Evolutionary conservation across 2,329 filamentous ascomycete species (phyloP), one percentile per base, ranked within the genome.

Genomic region (Corinectria fuckeliana): DNA sequence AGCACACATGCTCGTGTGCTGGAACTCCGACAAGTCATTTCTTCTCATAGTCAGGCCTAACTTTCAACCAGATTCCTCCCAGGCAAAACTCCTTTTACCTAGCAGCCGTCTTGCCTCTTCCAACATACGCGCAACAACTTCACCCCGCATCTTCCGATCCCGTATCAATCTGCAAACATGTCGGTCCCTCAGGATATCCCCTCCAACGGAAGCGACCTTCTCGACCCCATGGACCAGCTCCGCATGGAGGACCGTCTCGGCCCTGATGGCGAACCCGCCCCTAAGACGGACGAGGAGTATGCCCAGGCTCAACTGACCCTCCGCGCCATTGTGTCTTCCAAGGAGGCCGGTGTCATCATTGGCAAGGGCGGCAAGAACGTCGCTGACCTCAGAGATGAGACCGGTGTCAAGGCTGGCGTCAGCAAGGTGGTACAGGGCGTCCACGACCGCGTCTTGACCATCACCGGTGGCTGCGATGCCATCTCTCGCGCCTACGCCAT

Each of bases 361-460:
- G 95, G 95, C 78, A 99, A 99, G 82, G 93, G 90, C 58, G 95
- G 95, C 75, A 97, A 98, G 85, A 98, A 99, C 73, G 95, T 99
- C 55, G 95, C 95, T 47, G 94, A 98, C 74, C 85, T 99, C 64
- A 90, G 95, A 74, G 94, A 99, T 72, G 94, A 98, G 81, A 99
- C 95, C 67, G 95, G 94, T 60, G 95, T 99, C 71, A 97, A 96
- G 80, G 95, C 95, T 62, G 95, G 95, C 67, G 95, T 99, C 66
- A 97, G 93, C 86, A 99, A 99, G 83, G 95, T 98, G 53, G 95
- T 99, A 45, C 93, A 94, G 68, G 94, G 95, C 68, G 95, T 99
- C 58, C 94, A 97, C 72, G 95, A 99, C 78, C 93, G 95, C 67
- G 95, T 99, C 67, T 83, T 99, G 69, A 97, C 95, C 63, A 96